phyloP scores from a whole-genome alignment of 176 grass and related monocot genomes.

The Coix lacrymajobi region DNA sequence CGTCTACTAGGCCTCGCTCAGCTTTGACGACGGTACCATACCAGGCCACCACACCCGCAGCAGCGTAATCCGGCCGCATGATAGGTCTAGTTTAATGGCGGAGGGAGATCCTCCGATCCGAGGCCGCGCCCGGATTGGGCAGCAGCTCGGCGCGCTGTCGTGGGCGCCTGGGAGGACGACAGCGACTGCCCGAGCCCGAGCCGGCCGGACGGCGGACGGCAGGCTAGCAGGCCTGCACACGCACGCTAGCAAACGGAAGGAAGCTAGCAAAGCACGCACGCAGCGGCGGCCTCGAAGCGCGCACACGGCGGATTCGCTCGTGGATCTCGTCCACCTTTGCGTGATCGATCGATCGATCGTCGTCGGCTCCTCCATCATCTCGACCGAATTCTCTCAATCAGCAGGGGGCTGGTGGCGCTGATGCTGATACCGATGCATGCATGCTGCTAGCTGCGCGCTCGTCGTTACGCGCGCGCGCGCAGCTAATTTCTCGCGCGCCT shows the following conservation, averaged over 20 bases:
- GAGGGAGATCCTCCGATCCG: neutral
- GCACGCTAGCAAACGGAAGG: neutral
- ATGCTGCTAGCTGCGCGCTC: too few relatives aligned
- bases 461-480: constrained; percentile 15
- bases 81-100: neutral
- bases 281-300: neutral
- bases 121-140: constrained; percentile 6
- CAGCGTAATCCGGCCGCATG: too few relatives aligned
- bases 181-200: neutral
- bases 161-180: neutral
- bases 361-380: neutral
- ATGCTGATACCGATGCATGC: constrained; percentile 1
- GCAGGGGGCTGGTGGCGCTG: too few relatives aligned
- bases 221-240: neutral
- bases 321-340: constrained; percentile 9
- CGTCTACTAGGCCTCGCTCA: neutral
- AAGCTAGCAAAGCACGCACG: neutral
- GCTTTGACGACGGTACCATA: constrained; percentile 13
- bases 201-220: too few relatives aligned
- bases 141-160: neutral
- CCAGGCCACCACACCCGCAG: too few relatives aligned
- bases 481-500: constrained; percentile 23
- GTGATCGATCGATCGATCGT: neutral
- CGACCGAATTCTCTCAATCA: neutral
- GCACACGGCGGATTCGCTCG: constrained; percentile 15